Percentiles rank a stretch among this genome's conserved stretches.
phyloP scores from a whole-genome alignment of 208 protist species.

The Trypanosoma scelopori region DNA sequence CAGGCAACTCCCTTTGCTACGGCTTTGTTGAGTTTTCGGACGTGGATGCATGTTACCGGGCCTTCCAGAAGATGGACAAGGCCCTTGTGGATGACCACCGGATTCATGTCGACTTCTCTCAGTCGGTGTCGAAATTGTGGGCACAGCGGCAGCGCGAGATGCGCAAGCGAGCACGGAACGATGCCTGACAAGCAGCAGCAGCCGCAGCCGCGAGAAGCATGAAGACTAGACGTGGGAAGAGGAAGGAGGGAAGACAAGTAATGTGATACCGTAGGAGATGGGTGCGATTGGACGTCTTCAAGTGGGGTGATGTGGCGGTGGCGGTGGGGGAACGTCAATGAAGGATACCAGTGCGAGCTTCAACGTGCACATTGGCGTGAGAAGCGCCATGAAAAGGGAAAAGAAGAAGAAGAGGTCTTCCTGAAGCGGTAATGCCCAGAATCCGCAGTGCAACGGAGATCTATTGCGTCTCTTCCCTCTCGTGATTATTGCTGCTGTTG shows the following conservation, averaged over 20 bases:
- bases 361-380: background rate
- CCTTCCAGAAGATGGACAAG: constrained; percentile 98
- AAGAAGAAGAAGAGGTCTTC: background rate
- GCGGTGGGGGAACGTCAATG: too few relatives aligned
- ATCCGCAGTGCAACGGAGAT: too few relatives aligned
- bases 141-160: constrained; percentile 52
- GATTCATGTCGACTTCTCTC: constrained; percentile 98
- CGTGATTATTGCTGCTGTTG: background rate
- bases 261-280: background rate
- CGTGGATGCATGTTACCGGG: constrained; percentile 85
- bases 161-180: constrained; percentile 37
- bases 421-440: too few relatives aligned
- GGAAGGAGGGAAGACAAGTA: constrained; percentile 14
- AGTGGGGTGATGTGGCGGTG: too few relatives aligned
- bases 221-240: background rate
- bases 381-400: too few relatives aligned
- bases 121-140: constrained; percentile 94
- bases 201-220: too few relatives aligned
- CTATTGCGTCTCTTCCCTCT: background rate
- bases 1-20: constrained; percentile 93
- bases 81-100: constrained; percentile 98
- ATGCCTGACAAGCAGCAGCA: background rate
- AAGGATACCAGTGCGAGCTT: too few relatives aligned
- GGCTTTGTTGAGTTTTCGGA: constrained; percentile 98
- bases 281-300: too few relatives aligned